phyloP scores from a whole-genome alignment of 305 asterid genomes.

The Fraxinus sp. region DNA sequence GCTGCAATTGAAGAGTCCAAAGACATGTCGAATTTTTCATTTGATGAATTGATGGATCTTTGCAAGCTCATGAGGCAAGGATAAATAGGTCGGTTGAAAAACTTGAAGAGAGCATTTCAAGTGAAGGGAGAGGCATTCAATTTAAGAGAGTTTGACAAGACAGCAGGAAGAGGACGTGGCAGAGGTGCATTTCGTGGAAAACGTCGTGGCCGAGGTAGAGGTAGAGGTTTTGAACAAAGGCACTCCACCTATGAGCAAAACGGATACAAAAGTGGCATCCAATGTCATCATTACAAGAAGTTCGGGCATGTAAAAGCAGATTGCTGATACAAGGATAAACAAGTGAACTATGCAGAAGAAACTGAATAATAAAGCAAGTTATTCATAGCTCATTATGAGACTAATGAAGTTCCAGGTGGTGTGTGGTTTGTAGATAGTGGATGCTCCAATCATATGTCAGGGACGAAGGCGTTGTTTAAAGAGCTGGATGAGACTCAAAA shows the following conservation, averaged over 20 bases:
- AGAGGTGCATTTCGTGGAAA: no score
- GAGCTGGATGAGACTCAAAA: neutral
- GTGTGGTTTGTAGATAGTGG: neutral
- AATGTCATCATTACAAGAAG: no score
- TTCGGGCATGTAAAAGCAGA: no score
- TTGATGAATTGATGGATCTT: neutral
- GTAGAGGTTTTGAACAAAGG: no score
- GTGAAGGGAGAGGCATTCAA: neutral
- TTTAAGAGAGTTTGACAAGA: neutral
- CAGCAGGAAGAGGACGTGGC: no score
- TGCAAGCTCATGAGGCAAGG: neutral
- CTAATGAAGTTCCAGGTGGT: neutral
- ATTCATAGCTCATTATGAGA: neutral
- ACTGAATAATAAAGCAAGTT: neutral
- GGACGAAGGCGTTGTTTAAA: neutral
- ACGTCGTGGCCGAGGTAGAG: no score
- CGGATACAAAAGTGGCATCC: no score
- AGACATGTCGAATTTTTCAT: neutral
- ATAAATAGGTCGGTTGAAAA: neutral
- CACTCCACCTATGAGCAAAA: no score
- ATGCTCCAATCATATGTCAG: neutral
- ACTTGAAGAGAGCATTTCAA: neutral
- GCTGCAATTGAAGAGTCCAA: neutral
- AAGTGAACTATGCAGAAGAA: neutral
- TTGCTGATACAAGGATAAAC: neutral